Percentiles rank a stretch among this genome's conserved stretches.
phyloP scores from a whole-genome alignment of 768 basidiomycete genomes.

The Chiua virens region DNA sequence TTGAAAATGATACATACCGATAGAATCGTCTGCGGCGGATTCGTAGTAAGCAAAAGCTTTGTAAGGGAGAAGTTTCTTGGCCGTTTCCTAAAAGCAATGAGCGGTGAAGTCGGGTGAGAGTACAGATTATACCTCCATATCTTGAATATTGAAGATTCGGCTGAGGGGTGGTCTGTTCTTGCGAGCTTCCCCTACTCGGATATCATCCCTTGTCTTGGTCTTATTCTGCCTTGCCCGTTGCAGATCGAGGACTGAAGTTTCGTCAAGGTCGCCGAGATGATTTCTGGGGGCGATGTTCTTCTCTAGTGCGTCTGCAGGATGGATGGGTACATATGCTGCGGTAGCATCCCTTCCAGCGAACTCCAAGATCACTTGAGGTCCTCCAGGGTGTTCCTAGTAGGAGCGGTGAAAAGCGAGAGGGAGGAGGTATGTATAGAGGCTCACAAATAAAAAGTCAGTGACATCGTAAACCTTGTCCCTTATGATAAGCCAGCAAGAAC shows the following conservation, averaged over 20 bases:
- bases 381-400: slow-evolving; percentile 78
- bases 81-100: slow-evolving; percentile 51
- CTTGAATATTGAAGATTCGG: slow-evolving; percentile 70
- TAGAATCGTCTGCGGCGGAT: slow-evolving; percentile 84
- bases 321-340: slow-evolving; percentile 73
- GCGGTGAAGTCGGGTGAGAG: neutral
- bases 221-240: slow-evolving; percentile 38
- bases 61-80: slow-evolving; percentile 66
- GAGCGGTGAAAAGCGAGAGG: neutral
- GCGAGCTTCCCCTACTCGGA: slow-evolving; percentile 62
- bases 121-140: slow-evolving; percentile 66
- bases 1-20: slow-evolving; percentile 48
- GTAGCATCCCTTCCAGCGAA: slow-evolving; percentile 90
- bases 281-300: slow-evolving; percentile 70
- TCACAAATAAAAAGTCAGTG: slow-evolving; percentile 70
- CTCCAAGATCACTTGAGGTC: slow-evolving; percentile 77
- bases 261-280: slow-evolving; percentile 67
- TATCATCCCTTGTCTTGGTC: slow-evolving; percentile 64
- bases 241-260: slow-evolving; percentile 42
- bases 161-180: slow-evolving; percentile 62
- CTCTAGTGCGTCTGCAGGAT: slow-evolving; percentile 81
- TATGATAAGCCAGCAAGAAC: slow-evolving; percentile 86
- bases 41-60: slow-evolving; percentile 84
- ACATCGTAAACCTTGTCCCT: slow-evolving; percentile 82
- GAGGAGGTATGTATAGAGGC: slow-evolving; percentile 7